These are phyloP conservation scores for Chalciporus piperatus DNA, from an alignment of 768 basidiomycete species.

Conservation along the genomic window DNA sequence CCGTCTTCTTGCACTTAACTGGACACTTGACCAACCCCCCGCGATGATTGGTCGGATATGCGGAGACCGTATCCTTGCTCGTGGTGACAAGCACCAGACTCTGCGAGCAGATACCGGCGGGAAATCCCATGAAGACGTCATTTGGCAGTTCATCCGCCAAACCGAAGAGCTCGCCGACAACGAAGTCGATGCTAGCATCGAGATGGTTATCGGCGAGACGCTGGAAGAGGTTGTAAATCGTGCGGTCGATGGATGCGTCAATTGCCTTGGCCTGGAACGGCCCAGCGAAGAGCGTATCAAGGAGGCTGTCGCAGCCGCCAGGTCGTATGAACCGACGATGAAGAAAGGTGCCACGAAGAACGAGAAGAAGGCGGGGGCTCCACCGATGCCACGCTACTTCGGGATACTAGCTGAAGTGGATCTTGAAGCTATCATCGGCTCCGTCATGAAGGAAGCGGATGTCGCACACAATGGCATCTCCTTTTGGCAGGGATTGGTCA, in stretches of 20 bases:
- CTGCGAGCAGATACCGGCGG: conserved; percentile 56
- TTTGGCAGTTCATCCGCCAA: conserved; percentile 72
- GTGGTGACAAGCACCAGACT: conserved; percentile 86
- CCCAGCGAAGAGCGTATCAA: conserved; percentile 57
- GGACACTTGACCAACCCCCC: conserved; percentile 56
- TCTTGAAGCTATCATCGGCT: conserved; percentile 45
- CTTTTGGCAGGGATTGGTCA: conserved; percentile 52
- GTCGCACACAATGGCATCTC: conserved; percentile 27
- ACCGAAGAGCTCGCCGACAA: conserved; percentile 55
- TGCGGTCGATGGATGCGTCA: conserved; percentile 57
- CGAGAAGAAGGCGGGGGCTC: conserved; percentile 26
- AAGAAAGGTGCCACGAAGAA: not conserved
- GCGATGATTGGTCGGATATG: conserved; percentile 72
- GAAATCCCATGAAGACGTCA: conserved; percentile 69
- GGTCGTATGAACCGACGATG: conserved; percentile 38
- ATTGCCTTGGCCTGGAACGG: conserved; percentile 48
- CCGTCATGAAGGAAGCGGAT: conserved; percentile 35
- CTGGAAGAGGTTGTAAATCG: conserved; percentile 54
- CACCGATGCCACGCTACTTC: conserved; percentile 61
- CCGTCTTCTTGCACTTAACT: conserved; percentile 80
- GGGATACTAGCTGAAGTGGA: conserved; percentile 76
- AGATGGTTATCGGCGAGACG: conserved; percentile 59
- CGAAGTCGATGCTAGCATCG: conserved; percentile 68
- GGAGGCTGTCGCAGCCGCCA: conserved; percentile 39
- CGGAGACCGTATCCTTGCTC: conserved; percentile 63